Conservation (phyloP, 169 alveolate species). For the Plasmodium gallinaceum region DNA sequence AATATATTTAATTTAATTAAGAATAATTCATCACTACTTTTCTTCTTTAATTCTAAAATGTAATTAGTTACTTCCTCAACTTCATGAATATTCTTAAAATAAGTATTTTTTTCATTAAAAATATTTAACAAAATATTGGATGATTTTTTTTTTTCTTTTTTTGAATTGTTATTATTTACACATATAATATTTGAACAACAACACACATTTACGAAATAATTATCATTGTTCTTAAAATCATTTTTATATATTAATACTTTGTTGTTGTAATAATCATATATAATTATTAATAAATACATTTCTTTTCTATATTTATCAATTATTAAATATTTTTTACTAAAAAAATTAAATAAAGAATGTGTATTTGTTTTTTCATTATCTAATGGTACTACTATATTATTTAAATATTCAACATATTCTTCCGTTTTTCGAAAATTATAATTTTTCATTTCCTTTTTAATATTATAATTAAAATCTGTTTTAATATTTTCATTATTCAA, state of each 20-base stretch:
- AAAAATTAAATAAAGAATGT: background rate
- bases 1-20: background rate
- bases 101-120: background rate
- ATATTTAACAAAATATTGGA: background rate
- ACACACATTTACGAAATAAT: too few relatives aligned
- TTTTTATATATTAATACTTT: conserved; percentile 17
- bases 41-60: conserved; percentile 13
- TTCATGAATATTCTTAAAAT: background rate
- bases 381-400: conserved; percentile 7
- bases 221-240: background rate
- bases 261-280: conserved; percentile 13
- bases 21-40: conserved; percentile 16
- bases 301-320: conserved; percentile 17
- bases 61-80: background rate
- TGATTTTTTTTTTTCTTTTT: background rate
- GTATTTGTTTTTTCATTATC: background rate
- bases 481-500: conserved; percentile 14
- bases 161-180: background rate
- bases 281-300: conserved; percentile 4
- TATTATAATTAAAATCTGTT: background rate
- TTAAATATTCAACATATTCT: background rate
- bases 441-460: background rate
- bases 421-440: background rate
- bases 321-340: conserved; percentile 35
- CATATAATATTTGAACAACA: too few relatives aligned